Percentiles rank a stretch among this genome's conserved stretches.
Conservation (phyloP, 108 stramenopile genomes). For the Pelagomonas calceolata region DNA sequence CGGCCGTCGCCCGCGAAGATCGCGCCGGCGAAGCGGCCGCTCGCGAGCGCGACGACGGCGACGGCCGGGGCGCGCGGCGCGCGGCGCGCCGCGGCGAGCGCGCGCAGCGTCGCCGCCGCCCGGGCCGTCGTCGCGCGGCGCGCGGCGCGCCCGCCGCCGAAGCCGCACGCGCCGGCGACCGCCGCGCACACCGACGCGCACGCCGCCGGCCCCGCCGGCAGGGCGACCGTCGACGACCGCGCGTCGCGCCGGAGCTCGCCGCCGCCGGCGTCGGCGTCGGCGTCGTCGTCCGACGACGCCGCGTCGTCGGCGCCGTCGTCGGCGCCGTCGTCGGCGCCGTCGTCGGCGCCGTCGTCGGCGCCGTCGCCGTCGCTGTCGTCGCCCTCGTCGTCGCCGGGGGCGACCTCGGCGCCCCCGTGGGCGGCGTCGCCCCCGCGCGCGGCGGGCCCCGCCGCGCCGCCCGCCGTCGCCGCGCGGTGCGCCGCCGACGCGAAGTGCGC, state of each 20-base stretch:
- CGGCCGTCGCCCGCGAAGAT: background rate
- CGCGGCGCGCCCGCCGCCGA: background rate
- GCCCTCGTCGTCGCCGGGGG: too few species aligned
- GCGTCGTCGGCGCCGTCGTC: background rate
- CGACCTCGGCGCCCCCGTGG: too few species aligned
- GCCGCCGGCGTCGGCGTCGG: background rate
- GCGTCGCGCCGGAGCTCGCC: background rate
- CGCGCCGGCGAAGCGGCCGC: background rate
- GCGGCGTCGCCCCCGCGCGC: too few species aligned
- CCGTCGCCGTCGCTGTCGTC: too few species aligned
- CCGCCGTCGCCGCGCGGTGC: too few species aligned
- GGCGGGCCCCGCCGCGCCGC: too few species aligned
- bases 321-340: background rate
- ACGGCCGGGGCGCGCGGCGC: background rate
- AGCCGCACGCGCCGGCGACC: background rate
- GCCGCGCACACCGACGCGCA: background rate
- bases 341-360: too few species aligned
- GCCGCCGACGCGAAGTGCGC: background rate
- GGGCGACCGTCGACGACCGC: background rate
- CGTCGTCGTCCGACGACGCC: background rate
- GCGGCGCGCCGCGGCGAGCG: background rate
- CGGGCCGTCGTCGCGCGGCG: background rate
- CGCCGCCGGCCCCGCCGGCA: background rate
- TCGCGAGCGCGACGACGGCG: background rate
- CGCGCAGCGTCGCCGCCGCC: background rate